Evolutionary conservation across 1,139 yeast genomes (phyloP).

Genomic region (Hansenula sp.): DNA sequence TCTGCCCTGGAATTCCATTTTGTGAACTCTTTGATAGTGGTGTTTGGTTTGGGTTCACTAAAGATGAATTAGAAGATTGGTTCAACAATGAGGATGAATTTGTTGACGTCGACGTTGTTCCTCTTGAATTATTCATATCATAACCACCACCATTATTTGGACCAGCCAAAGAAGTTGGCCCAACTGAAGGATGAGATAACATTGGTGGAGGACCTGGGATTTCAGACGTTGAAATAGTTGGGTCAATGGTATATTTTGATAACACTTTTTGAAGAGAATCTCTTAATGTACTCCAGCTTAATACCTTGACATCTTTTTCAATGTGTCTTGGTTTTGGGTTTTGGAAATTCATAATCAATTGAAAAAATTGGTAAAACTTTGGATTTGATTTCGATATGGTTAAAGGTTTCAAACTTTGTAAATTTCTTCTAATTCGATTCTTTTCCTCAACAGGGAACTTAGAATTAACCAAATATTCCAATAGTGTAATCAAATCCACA

Average conservation of each 20-base stretch:
- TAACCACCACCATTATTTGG: neutral
- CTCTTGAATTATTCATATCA: neutral
- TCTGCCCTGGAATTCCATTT: too few relatives aligned
- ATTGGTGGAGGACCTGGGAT: neutral
- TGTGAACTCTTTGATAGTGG: neutral
- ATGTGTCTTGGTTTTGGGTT: conserved; percentile 70
- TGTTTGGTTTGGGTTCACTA: neutral
- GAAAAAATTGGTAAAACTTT: conserved; percentile 47
- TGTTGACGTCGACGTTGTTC: neutral
- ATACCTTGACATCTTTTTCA: conserved; percentile 70
- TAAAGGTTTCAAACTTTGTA: conserved; percentile 61
- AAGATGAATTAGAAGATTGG: neutral
- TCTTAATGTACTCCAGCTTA: conserved; percentile 53
- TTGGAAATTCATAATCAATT: conserved; percentile 58
- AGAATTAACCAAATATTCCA: conserved; percentile 51
- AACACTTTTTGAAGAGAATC: conserved; percentile 59
- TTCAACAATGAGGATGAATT: too few relatives aligned
- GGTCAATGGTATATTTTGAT: conserved; percentile 43
- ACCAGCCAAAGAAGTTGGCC: neutral
- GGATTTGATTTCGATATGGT: conserved; percentile 40
- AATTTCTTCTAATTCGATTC: conserved; percentile 64
- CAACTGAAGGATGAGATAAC: neutral
- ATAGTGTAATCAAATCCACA: conserved; percentile 57
- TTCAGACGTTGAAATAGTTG: neutral
- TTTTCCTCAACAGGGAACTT: conserved; percentile 66